Base-by-base conservation (phyloP, 768 basidiomycete species). In the Leccinum longicurvipes region DNA sequence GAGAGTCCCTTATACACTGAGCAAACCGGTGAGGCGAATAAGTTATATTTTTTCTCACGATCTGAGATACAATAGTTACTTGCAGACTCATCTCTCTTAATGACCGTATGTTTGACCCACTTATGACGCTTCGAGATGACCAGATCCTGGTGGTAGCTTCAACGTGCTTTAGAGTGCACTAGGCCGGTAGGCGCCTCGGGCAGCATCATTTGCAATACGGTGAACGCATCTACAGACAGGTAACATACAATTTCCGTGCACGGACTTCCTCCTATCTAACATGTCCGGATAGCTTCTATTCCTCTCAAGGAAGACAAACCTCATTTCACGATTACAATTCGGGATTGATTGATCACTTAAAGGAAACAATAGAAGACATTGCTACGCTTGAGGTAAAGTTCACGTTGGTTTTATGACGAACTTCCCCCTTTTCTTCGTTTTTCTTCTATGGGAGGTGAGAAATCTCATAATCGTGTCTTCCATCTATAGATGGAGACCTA, bases 211-310 rank as follows among this genome's bases (percentile, higher is more conserved):
- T 50, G 62, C 36, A 58, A 76, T 51, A 63, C 76, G 21, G 75
- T 85, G 29, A 92, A 91, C 62, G 90, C 89, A n/a, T 89, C 87
- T 50, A 84, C 89, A 39, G 91, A 93, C 70, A 90, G 88, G 87
- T 86, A 63, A 67, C 50, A 57, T 17, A 47, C 21, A 39, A 36
- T 29, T n/a, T 28, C 5, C 23, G 6, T 44, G 11, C 21, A 45
- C 21, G 31, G 14, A 47, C 32, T 47, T 44, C 25, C n/a, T 41
- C 47, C n/a, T 34, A 49, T 17, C 54, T 67, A 24, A 64, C 10
- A 31, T 27, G 17, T 10, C 42, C 39, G 29, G 42, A 24, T 59
- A 91, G 89, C 67, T 91, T 91, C 73, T 92, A 92, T 74, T 90
- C 89, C 48, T 91, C 89, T 12, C 91, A 92, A 73, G 91, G 91